Evolutionary conservation across 305 asterid species (phyloP), one percentile per base, ranked within the genome.

Genomic region (Fraxinus angustifolia): DNA sequence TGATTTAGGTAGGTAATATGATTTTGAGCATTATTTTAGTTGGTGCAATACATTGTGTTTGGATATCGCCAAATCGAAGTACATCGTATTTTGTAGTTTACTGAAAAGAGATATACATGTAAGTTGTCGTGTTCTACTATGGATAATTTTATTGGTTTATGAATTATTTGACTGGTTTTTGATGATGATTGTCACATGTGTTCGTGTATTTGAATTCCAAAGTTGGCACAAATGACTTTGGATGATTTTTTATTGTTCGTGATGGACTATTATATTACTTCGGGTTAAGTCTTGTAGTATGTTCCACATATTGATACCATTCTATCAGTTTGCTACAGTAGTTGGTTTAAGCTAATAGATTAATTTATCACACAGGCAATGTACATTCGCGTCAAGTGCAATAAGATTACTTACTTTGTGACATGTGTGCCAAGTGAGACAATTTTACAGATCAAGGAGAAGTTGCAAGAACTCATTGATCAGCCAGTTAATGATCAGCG

Each of bases 381-480:
- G 96, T 95, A 93, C 83, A 93, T 95, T 81, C 97, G 98, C 75
- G 96, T 95, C 31, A 95, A 95, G 91, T 92, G 98, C 17, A 83
- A 83, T 81, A 95, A 89, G 89, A 88, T 91, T 71, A 95, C 98
- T 82, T 95, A 92, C 90, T 95, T 93, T 84, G 81, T 95, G 87
- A 97, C 91, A 82, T 95, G 99, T 78, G 88, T 87, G 79, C 98
- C 99, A 76, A 93, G 95, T 65, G 97, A 95, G 91, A 91, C 92
- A 35, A 80, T 87, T 82, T 80, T 84, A 77, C 93, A 91, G 84
- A 80, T 95, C 78, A 95, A 95, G 90, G 97, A 93, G 91, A 93
- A 93, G 88, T 86, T 95, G 93, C 95, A 88, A 80, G 88, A 85
- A 84, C 93, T 93, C 85, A 87, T 87, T 68, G 99, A 93, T 84